phyloP scores from a whole-genome alignment of 208 protist species.

The Trypanosomatidae sp. region DNA sequence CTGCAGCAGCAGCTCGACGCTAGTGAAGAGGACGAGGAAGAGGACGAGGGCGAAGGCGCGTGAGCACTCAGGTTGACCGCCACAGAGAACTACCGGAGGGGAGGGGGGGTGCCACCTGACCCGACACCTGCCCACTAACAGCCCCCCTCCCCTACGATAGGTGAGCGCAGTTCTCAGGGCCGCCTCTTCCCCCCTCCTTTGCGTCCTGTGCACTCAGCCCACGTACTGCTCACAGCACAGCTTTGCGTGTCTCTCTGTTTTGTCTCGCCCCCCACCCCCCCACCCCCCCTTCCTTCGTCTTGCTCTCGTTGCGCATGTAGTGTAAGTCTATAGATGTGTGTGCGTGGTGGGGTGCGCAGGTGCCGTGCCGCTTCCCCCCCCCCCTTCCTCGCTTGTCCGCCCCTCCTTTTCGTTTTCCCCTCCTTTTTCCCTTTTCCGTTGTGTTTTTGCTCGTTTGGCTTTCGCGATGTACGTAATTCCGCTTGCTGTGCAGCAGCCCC shows the following conservation, averaged over 20 bases:
- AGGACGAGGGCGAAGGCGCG: constrained; percentile 27
- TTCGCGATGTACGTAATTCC: neutral
- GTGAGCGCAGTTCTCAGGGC: neutral
- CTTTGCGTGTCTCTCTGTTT: neutral
- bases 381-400: neutral
- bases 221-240: neutral
- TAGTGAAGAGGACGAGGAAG: constrained; percentile 55
- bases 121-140: neutral
- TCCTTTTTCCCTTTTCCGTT: constrained; percentile 9
- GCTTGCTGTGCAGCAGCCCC: neutral
- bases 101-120: neutral
- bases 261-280: neutral
- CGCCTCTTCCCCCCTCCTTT: neutral
- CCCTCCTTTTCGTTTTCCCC: neutral
- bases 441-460: neutral
- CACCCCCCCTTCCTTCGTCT: neutral
- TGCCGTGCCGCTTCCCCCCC: neutral
- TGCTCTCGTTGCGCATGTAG: neutral
- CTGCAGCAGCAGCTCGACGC: constrained; percentile 36
- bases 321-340: neutral
- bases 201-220: neutral
- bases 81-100: neutral
- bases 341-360: neutral
- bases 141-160: neutral
- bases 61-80: neutral